Evolutionary conservation across 2,329 filamentous ascomycete genomes (phyloP), one percentile per base, ranked within the genome.

Genomic region (Fusarium coicis): DNA sequence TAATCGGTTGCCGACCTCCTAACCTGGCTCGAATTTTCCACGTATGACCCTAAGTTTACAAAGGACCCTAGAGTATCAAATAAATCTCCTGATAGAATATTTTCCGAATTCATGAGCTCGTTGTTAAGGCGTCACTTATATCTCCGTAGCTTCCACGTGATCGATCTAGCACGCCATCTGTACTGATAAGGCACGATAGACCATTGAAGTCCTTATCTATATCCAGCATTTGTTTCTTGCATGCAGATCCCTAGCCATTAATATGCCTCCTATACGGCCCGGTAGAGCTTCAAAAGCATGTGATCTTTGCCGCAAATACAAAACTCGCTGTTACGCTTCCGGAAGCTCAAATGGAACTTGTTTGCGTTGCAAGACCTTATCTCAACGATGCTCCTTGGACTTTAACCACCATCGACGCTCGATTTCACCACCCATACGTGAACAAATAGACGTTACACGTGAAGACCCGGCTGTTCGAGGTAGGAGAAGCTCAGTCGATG

Each of bases 201-300:
- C n/a, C 11, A 1, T 23, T 21, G 16, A 46, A 18, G 15, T 40
- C 10, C 43, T 39, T 52, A 59, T 59, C 56, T 52, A 39, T 34
- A 7, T 9, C 19, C 7, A 53, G 2, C 16, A 19, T 19, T 26
- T 37, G 8, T 34, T 28, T 53, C n/a, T 10, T 10, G 19, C 34
- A 40, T 54, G 34, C 19, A n/a, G 26, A n/a, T 14, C 23, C 10
- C 8, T 16, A 4, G 5, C n/a, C 8, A 14, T 46, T 28, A 14
- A 34, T 1, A 79, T 79, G 77, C 76, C 77, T 28, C 72, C 76
- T 14, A 23, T 73, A 21, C 53, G 75, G 30, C 40, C 62, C 3
- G 76, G 65, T 15, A 72, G 77, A 58, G 77, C 77, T 15, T 77
- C 77, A 3, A 77, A 74, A 50, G 77, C 77, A 10, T 79, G 77